Evolutionary conservation across 257 asterid genomes (phyloP).

Genomic region (Ajuga chamaepitys): DNA sequence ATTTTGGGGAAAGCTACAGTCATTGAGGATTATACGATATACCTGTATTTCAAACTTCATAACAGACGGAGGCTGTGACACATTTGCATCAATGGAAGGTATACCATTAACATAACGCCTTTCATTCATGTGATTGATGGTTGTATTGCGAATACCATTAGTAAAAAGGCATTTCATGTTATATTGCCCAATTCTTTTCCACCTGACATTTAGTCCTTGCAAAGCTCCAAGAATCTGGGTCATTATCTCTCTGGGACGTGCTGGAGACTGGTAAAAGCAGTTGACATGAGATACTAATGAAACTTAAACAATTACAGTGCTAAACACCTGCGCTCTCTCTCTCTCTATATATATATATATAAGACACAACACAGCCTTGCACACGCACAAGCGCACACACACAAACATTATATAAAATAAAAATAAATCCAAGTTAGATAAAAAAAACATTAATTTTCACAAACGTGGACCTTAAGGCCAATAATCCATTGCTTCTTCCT

Average conservation of each 20-base stretch:
- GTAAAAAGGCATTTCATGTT: conserved; percentile 80
- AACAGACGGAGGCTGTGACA: conserved; percentile 32
- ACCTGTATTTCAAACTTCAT: conserved; percentile 98
- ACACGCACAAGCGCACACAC: no score
- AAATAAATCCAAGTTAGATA: not conserved
- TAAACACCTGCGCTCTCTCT: no score
- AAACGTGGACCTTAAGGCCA: conserved; percentile 71
- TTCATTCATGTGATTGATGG: conserved; percentile 28
- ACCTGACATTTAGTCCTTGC: conserved; percentile 71
- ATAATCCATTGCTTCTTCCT: conserved; percentile 75
- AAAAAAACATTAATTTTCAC: not conserved
- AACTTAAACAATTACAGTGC: not conserved
- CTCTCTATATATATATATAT: no score
- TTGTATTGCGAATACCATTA: conserved; percentile 20
- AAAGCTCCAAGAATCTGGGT: conserved; percentile 72
- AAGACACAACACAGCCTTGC: no score
- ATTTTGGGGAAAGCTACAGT: no score
- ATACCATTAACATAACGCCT: conserved; percentile 35
- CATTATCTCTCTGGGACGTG: conserved; percentile 85
- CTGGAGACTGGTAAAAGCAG: conserved; percentile 53
- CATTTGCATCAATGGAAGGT: conserved; percentile 22
- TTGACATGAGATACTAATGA: conserved; percentile 4
- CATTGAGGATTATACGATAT: conserved; percentile 4
- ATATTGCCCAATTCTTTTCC: conserved; percentile 88
- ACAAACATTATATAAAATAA: no score